Percentiles rank a stretch among this genome's conserved stretches.
Conservation (phyloP, 495 filamentous ascomycete species). For the Penicillium flavigenum region DNA sequence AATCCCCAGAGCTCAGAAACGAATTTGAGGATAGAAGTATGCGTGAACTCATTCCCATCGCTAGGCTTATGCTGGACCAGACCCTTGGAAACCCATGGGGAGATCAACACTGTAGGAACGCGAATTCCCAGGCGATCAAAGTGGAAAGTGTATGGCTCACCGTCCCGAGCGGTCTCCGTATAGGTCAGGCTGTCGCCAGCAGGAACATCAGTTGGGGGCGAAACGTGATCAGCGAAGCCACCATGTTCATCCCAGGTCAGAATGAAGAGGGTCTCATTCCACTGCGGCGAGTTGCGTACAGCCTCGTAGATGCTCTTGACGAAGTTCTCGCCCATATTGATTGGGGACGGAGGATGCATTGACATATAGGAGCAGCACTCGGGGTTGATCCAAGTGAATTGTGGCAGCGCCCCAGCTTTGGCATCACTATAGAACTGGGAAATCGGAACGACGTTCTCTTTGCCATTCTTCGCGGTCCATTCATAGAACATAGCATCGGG, state of each 20-base stretch:
- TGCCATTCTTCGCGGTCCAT: constrained; percentile 39
- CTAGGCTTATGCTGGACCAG: constrained; percentile 39
- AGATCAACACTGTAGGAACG: constrained; percentile 51
- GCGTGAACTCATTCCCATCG: constrained; percentile 42
- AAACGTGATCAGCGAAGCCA: constrained; percentile 51
- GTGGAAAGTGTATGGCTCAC: constrained; percentile 43
- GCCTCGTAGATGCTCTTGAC: constrained; percentile 54
- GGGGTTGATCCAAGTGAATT: constrained; percentile 54
- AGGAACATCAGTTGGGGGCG: constrained; percentile 45
- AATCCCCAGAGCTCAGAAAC: constrained; percentile 46
- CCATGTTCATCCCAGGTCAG: constrained; percentile 53
- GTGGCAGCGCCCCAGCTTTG: constrained; percentile 40
- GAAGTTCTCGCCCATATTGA: constrained; percentile 49
- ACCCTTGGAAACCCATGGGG: constrained; percentile 49
- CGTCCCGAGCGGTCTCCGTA: constrained; percentile 42
- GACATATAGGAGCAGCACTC: constrained; percentile 52
- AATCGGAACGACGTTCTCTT: constrained; percentile 35
- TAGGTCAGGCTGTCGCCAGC: constrained; percentile 44
- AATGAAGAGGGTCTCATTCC: constrained; percentile 51
- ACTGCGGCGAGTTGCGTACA: constrained; percentile 46
- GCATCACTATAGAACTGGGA: constrained; percentile 42
- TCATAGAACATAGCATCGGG: constrained; percentile 40
- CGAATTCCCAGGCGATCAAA: constrained; percentile 53
- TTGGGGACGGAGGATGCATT: constrained; percentile 49
- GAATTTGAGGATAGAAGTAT: constrained; percentile 47